phyloP scores from a whole-genome alignment of 2,329 filamentous ascomycete species.

The Arthrobotrys iridis region DNA sequence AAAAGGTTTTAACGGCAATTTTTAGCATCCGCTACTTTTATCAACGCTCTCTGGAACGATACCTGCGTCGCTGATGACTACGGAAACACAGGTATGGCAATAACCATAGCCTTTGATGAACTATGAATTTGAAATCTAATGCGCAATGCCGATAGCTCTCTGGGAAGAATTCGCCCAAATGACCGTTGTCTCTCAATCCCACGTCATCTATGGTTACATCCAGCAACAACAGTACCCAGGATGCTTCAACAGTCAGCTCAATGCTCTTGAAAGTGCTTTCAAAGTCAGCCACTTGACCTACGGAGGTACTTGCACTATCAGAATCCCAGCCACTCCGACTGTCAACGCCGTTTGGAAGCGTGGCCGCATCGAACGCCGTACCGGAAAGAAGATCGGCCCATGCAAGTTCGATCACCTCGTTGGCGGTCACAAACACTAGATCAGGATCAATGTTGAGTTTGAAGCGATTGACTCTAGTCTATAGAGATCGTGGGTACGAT shows the following conservation, averaged over 20 bases:
- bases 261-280: constrained; percentile 32
- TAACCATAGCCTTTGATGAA: neutral
- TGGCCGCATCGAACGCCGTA: constrained; percentile 17
- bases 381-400: constrained; percentile 28
- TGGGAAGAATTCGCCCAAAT: constrained; percentile 50
- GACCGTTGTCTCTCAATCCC: constrained; percentile 36
- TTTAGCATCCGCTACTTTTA: constrained; percentile 14
- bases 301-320: constrained; percentile 25
- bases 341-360: constrained; percentile 37
- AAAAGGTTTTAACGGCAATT: neutral
- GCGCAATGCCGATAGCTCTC: neutral
- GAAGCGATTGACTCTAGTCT: neutral
- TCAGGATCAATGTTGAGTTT: neutral
- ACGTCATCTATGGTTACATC: constrained; percentile 21
- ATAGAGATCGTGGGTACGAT: neutral
- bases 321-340: constrained; percentile 17
- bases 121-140: neutral
- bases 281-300: constrained; percentile 34
- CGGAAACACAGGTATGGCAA: constrained; percentile 36
- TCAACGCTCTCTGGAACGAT: constrained; percentile 30
- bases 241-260: constrained; percentile 30
- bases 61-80: constrained; percentile 38
- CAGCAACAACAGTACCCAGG: constrained; percentile 25
- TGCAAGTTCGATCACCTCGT: constrained; percentile 35
- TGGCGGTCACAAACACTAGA: neutral